Evolutionary conservation across 2,329 filamentous ascomycete species (phyloP), one percentile per base, ranked within the genome.

Genomic region (Calonectria leucothoes): DNA sequence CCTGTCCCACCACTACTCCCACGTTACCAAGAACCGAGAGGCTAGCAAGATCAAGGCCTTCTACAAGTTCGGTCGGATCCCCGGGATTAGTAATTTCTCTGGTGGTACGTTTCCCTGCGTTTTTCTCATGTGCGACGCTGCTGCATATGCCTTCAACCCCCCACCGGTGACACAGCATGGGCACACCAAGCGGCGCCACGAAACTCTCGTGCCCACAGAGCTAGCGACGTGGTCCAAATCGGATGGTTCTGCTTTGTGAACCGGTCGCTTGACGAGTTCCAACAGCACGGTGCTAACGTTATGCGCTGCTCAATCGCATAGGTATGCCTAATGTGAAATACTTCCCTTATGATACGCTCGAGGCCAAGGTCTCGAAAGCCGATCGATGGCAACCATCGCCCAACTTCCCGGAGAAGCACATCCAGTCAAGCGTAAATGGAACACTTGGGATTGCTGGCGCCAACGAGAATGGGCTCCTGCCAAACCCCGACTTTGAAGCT

Each of bases 271-370:
- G 33, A 33, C 63, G 33, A n/a, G 29, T 25, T 57, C 49, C 12
- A 37, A 35, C 31, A 39, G 42, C 35, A 45, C 23, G 8, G 27
- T 25, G 42, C 76, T 80, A 63, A 79, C 55, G 63, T 49, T 55
- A 48, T 31, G 20, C 10, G 15, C 51, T 23, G 48, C 25, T 49
- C n/a, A 57, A 57, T 31, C 35, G 25, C 35, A 3, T 75, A 96
- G 94, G 95, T 73, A 90, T 98, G 27, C 96, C 96, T 20, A 93
- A 97, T 83, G 88, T 93, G 48, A 90, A 90, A 71, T 95, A 95
- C 85, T 98, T 98, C 81, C 96, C 96, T 11, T 98, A 94, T 84
- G 95, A 98, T 80, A 97, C 95, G 0, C 91, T 98, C 75, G 95
- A 98, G 84, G 94, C 95, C 49, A 92, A 93, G 76, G 91, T 93